phyloP scores from a whole-genome alignment of 495 filamentous ascomycete genomes.

The Penicillium manginii region DNA sequence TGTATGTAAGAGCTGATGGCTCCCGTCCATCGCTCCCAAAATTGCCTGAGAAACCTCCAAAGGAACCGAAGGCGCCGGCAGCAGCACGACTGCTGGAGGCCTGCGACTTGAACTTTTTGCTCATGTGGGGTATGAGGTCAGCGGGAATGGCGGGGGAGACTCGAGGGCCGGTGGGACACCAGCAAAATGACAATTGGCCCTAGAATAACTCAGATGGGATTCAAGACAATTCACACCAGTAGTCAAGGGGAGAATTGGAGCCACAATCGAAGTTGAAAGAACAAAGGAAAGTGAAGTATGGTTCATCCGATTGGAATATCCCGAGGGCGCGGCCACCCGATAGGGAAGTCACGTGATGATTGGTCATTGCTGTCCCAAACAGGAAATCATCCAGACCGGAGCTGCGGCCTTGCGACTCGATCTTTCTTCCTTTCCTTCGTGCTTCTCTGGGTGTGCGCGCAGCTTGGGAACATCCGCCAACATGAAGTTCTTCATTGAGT shows the following conservation, averaged over 20 bases:
- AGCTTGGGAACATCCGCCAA: conserved; percentile 43
- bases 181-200: background rate
- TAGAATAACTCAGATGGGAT: background rate
- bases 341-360: conserved; percentile 35
- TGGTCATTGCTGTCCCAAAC: conserved; percentile 38
- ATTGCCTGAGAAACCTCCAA: conserved; percentile 48
- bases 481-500: conserved; percentile 99
- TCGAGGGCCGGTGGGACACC: conserved; percentile 12
- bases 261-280: conserved; percentile 14
- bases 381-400: conserved; percentile 26
- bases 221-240: background rate
- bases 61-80: conserved; percentile 50
- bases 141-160: conserved; percentile 33
- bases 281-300: conserved; percentile 3
- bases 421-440: conserved; percentile 12
- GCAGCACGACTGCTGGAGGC: conserved; percentile 73
- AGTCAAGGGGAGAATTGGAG: background rate
- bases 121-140: conserved; percentile 58
- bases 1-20: conserved; percentile 74
- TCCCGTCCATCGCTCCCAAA: conserved; percentile 50
- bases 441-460: conserved; percentile 16
- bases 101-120: conserved; percentile 71
- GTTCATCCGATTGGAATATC: background rate
- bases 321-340: conserved; percentile 37
- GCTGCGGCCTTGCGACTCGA: background rate